Evolutionary conservation across 2,329 filamentous ascomycete species (phyloP).

Genomic region (Aspergillus ustus): DNA sequence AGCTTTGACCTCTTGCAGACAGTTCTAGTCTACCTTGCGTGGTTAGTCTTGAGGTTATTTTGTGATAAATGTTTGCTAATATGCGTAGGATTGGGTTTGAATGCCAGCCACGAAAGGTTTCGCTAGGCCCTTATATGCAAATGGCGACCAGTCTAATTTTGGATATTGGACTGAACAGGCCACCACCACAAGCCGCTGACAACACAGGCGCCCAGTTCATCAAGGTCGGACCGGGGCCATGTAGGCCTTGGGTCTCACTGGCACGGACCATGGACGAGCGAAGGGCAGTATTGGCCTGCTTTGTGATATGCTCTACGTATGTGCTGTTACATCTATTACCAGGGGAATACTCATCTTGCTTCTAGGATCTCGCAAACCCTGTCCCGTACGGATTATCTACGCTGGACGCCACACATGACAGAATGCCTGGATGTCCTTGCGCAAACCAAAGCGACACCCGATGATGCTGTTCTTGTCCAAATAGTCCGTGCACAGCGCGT

Average conservation of each 20-base stretch:
- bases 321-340: neutral
- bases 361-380: conserved; percentile 48
- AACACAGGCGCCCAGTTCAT: neutral
- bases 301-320: conserved; percentile 18
- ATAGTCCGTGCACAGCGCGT: conserved; percentile 5
- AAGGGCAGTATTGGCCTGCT: conserved; percentile 18
- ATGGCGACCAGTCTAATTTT: conserved; percentile 16
- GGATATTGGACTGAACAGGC: conserved; percentile 16
- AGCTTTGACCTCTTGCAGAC: conserved; percentile 19
- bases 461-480: conserved; percentile 12
- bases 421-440: conserved; percentile 16
- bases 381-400: conserved; percentile 50
- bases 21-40: conserved; percentile 18
- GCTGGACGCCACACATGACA: conserved; percentile 18
- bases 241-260: conserved; percentile 1
- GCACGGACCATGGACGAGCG: conserved; percentile 21
- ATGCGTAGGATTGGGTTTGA: conserved; percentile 14
- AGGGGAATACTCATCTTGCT: neutral
- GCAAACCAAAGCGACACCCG: neutral
- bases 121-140: conserved; percentile 19
- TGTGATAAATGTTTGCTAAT: neutral
- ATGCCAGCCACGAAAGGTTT: conserved; percentile 15
- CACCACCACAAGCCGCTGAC: conserved; percentile 4
- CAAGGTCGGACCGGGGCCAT: neutral
- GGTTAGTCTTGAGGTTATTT: neutral